Evolutionary conservation across 129 eudicot genomes (phyloP), one percentile per base, ranked within the genome.

Genomic region (Oenanthe sinensis): DNA sequence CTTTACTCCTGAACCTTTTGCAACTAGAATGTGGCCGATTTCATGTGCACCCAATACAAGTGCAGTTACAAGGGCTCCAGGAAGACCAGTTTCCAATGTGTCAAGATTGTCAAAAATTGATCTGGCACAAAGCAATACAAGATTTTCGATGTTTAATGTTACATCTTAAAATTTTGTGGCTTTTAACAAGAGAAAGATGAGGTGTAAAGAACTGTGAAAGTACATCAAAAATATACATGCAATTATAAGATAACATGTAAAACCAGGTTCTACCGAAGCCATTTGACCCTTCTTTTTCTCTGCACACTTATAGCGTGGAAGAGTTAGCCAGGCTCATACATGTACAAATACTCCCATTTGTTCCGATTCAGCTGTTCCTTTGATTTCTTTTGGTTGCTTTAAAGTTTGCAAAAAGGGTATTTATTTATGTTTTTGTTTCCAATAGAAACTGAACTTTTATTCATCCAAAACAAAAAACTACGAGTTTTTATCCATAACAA

Each of bases 51-150:
- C 97, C 81, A 96, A 80, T 75, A 84, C 75, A 83, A 96, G 94
- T 30, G 94, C 97, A 70, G 99, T 96, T 78, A 96, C 97, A 77
- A 96, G 93, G 80, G 95, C 97, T 77, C 99, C 99, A 79, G 99
- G 89, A 85, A 96, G 82, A 78, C 99, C 99, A 60, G 87, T 87
- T 86, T 92, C 87, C 86, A 96, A 83, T 86, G 82, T 85, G 12
- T 92, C 95, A 39, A 85, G 68, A 77, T 90, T 90, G 83, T 96
- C 97, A 80, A 88, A 87, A 79, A 85, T 81, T 58, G 97, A 96
- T 83, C 99, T 96, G 95, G 68, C 80, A 80, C 78, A 79, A 71
- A 77, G 72, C 74, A 70, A 79, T 37, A 45, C 47, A 68, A 74
- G 26, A 77, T 75, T 62, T 19, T 22, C 3, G 22, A 50, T 16